These are phyloP conservation scores for Marsdenia floribunda DNA, from an alignment of 257 asterid genomes.

Conservation along the genomic window DNA sequence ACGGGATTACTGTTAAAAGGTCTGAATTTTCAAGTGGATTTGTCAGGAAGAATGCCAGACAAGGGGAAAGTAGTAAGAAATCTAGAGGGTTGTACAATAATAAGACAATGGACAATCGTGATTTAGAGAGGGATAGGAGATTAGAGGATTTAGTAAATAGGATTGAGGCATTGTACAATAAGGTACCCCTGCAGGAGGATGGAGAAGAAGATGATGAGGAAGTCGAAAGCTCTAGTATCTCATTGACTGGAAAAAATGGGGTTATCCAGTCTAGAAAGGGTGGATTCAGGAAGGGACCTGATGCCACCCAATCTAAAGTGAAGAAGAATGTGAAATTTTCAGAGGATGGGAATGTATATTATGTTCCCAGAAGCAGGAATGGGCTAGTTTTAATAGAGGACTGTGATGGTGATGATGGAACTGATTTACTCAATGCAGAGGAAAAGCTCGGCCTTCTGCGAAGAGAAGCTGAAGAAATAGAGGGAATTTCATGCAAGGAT, in stretches of 20 bases:
- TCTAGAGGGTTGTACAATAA: constrained; percentile 25
- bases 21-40: constrained; percentile 30
- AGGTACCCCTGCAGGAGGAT: constrained; percentile 22
- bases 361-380: constrained; percentile 18
- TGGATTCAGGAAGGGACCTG: constrained; percentile 22
- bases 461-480: constrained; percentile 44
- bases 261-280: constrained; percentile 17
- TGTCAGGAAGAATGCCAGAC: constrained; percentile 28
- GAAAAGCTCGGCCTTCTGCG: constrained; percentile 26
- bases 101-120: constrained; percentile 17
- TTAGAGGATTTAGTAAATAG: constrained; percentile 39
- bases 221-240: constrained; percentile 19
- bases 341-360: constrained; percentile 41
- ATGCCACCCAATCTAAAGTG: constrained; percentile 36
- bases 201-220: constrained; percentile 39
- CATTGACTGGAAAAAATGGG: constrained; percentile 21
- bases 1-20: constrained; percentile 32
- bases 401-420: constrained; percentile 27
- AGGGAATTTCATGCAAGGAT: constrained; percentile 29
- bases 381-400: constrained; percentile 25
- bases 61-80: constrained; percentile 24
- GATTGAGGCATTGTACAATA: constrained; percentile 35
- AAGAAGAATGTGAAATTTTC: constrained; percentile 64
- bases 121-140: constrained; percentile 28
- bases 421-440: constrained; percentile 19